Base-by-base conservation (phyloP, 148 eudicot species). In the Talinum fruticosum region DNA sequence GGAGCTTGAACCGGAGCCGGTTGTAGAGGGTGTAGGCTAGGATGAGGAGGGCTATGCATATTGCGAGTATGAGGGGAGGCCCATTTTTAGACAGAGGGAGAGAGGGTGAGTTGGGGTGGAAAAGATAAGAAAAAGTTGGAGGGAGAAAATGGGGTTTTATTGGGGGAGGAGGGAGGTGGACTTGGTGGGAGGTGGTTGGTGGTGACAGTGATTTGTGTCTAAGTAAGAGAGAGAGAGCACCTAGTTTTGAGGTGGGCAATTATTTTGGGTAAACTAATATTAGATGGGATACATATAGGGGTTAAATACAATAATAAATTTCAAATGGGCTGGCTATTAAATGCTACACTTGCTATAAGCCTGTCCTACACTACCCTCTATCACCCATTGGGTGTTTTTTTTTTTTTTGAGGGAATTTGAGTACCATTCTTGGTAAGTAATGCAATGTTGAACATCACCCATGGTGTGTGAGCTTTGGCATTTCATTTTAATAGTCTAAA, bases 1-100 rank as follows among this genome's bases (percentile, higher is more conserved):
- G 96, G 13, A 91, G 91, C 77, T 85, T 87, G 89, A 66, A 87
- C 32, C 85, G 79, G 73, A 87, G 79, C 75, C 85, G 83, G 64
- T 74, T 82, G 86, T 72, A 73, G 72, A 88, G 79, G 73, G 67
- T 53, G 80, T 80, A 82, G 30, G 83, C 23, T 44, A 84, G 23
- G 73, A 85, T 16, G 82, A 80, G 14, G 75, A 79, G 1, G 71
- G 64, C 19, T 24, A 82, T 37, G 73, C 79, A 1, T 38, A 81
- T 38, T 77, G 74, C 12, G 66, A 81, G n/a, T n/a, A 81, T 33
- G 0, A 85, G 53, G 78, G 78, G 13, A 87, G 13, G 29, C 36
- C 80, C 92, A 89, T 89, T 72, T 75, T 73, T 74, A 19, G 19
- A 54, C 2, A 24, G 64, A 59, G 64, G 0, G 29, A 24, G 64